These are phyloP conservation scores for Bocquillonia castaneifolia DNA, from an alignment of 441 rosid species.

Conservation along the genomic window DNA sequence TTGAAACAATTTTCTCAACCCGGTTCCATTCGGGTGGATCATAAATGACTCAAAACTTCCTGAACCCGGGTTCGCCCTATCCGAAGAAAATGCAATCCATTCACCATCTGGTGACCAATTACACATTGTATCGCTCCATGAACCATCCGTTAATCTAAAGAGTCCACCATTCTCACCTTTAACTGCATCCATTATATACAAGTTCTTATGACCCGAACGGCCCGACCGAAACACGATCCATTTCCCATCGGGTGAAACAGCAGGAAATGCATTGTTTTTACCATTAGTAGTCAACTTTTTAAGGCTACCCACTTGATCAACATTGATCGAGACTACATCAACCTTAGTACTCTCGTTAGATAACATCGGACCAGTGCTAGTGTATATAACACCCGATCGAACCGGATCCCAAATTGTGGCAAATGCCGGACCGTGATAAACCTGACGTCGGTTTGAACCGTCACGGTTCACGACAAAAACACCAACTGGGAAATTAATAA, in stretches of 20 bases:
- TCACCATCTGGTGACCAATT: constrained; percentile 76
- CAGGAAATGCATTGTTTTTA: constrained; percentile 74
- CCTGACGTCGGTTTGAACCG: constrained; percentile 55
- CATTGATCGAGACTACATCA: constrained; percentile 57
- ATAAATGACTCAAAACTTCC: constrained; percentile 67
- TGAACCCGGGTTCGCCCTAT: constrained; percentile 54
- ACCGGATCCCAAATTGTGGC: constrained; percentile 75
- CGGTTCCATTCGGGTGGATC: constrained; percentile 78
- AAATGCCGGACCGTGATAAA: constrained; percentile 49
- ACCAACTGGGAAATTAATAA: constrained; percentile 66
- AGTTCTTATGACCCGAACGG: constrained; percentile 69
- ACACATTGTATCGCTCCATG: constrained; percentile 82
- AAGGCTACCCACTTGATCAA: constrained; percentile 32
- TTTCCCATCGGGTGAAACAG: constrained; percentile 77
- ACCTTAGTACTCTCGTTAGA: constrained; percentile 59
- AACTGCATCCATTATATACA: constrained; percentile 68
- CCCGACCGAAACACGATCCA: constrained; percentile 71
- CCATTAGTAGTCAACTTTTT: constrained; percentile 62
- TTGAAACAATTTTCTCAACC: constrained; percentile 56
- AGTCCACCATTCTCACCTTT: constrained; percentile 61
- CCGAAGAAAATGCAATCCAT: constrained; percentile 76
- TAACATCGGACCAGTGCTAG: constrained; percentile 66
- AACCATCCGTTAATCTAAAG: constrained; percentile 52
- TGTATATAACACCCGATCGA: constrained; percentile 50
- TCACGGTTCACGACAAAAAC: constrained; percentile 65